Base-by-base conservation (phyloP, 495 filamentous ascomycete genomes). In the Darksidea phi region DNA sequence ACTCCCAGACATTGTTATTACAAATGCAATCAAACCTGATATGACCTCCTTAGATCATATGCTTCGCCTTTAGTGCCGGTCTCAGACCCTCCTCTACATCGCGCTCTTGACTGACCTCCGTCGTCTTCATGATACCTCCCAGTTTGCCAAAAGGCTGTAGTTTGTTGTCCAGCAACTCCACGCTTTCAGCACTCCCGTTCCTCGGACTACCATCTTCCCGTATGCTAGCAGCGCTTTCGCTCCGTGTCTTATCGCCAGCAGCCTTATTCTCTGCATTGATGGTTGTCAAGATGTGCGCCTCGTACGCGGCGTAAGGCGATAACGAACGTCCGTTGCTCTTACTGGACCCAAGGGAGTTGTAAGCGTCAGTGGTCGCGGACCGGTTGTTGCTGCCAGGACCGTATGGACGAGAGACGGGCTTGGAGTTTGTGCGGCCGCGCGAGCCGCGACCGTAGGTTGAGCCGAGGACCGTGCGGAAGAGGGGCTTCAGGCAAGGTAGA, bases 401-500 rank as follows among this genome's bases (percentile, higher is more conserved):
- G 21, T 65, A 60, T 18, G 47, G 57, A 25, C 53, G 15, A 13
- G 51, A 51, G 52, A 61, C 21, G 21, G 61, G 61, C 37, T 66
- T 61, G 0, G 34, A 26, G 23, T 24, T 48, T 10, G 51, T 54
- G 3, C 25, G 17, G 5, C 41, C 41, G 20, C 51, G 17, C 12
- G 63, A 57, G 21, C 63, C 57, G 34, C 47, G 37, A 20, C 63
- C 63, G 48, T 61, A 66, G 10, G 57, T 61, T 21, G 57, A 61
- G 12, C 63, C 63, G 28, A 69, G 63, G 11, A 63, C 48, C 10
- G 42, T 48, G n/a, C 26, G 41, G 60, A 73, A 68, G 20, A 73
- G 57, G 5, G 71, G 71, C 41, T 73, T 73, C 47, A 73, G 48
- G 43, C 53, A 51, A 11, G 71, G 71, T 1, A 73, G 64, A 20